Conservation (phyloP, 805 yeast species). For the Ogataea philodendri region DNA sequence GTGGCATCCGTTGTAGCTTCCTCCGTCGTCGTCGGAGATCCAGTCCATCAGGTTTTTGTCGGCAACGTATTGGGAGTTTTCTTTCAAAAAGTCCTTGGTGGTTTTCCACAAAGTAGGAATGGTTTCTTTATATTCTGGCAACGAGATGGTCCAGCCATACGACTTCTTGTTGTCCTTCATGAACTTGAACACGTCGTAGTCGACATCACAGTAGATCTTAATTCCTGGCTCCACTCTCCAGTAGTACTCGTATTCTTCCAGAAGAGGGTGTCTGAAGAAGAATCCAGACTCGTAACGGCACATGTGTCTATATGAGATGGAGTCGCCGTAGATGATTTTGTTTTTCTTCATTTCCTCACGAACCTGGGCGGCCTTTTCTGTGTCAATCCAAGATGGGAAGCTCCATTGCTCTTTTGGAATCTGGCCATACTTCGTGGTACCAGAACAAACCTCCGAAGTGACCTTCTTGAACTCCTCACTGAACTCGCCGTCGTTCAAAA, state of each 20-base stretch:
- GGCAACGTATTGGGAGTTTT: constrained; percentile 58
- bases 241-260: constrained; percentile 81
- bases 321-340: constrained; percentile 61
- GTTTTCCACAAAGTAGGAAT: constrained; percentile 76
- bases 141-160: constrained; percentile 76
- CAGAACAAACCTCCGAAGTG: constrained; percentile 69
- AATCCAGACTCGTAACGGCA: constrained; percentile 90
- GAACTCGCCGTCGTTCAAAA: constrained; percentile 84
- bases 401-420: constrained; percentile 89
- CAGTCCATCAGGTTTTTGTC: constrained; percentile 65
- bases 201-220: constrained; percentile 76
- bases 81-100: constrained; percentile 57
- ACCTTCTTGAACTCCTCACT: constrained; percentile 73
- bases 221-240: constrained; percentile 95
- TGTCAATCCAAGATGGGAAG: constrained; percentile 80
- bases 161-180: constrained; percentile 74
- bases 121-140: constrained; percentile 71
- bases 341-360: constrained; percentile 52
- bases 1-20: constrained; percentile 75
- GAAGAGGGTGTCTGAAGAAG: constrained; percentile 73
- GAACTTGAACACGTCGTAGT: constrained; percentile 76
- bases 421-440: constrained; percentile 71
- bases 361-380: constrained; percentile 56
- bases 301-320: constrained; percentile 80
- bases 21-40: constrained; percentile 67